Conservation (phyloP, 495 filamentous ascomycete species). For the Aspergillus asperescens region DNA sequence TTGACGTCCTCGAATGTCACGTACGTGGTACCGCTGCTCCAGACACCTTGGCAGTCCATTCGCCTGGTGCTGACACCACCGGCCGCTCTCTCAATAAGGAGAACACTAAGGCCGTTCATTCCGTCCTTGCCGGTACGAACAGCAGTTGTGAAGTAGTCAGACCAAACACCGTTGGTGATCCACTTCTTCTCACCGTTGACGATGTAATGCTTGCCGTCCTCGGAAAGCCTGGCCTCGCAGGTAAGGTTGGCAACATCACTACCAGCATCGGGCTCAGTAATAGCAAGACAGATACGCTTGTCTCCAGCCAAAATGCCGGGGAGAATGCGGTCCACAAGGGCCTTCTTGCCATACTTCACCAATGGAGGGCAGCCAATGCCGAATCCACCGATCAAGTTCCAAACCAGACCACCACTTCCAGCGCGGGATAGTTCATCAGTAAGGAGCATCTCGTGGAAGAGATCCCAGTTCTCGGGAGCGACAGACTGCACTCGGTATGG, state of each 20-base stretch:
- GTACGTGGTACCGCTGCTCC: slow-evolving; percentile 91
- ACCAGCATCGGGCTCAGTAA: slow-evolving; percentile 78
- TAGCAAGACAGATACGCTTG: slow-evolving; percentile 90
- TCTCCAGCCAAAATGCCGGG: slow-evolving; percentile 85
- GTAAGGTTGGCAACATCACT: slow-evolving; percentile 90
- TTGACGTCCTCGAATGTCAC: slow-evolving; percentile 98
- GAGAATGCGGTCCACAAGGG: slow-evolving; percentile 73
- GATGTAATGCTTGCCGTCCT: slow-evolving; percentile 97
- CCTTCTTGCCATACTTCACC: slow-evolving; percentile 86
- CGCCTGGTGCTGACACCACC: slow-evolving; percentile 84
- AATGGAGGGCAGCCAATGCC: slow-evolving; percentile 90
- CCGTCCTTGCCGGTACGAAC: slow-evolving; percentile 81
- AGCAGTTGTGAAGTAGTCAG: slow-evolving; percentile 94
- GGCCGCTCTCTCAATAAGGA: slow-evolving; percentile 77
- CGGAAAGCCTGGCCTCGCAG: slow-evolving; percentile 87
- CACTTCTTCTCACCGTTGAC: slow-evolving; percentile 99
- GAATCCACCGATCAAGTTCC: slow-evolving; percentile 93
- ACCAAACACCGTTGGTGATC: slow-evolving; percentile 98
- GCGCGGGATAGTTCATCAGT: slow-evolving; percentile 89
- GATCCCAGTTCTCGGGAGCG: slow-evolving; percentile 84
- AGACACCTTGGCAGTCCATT: slow-evolving; percentile 99
- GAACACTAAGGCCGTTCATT: slow-evolving; percentile 85
- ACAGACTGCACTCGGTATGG: slow-evolving; percentile 69
- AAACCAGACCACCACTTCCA: slow-evolving; percentile 92
- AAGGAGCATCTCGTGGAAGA: slow-evolving; percentile 93